A percentile compares a stretch with the other conserved stretches of the same genome.
Conservation (phyloP, 805 yeast species). For the Candida nanaspora region DNA sequence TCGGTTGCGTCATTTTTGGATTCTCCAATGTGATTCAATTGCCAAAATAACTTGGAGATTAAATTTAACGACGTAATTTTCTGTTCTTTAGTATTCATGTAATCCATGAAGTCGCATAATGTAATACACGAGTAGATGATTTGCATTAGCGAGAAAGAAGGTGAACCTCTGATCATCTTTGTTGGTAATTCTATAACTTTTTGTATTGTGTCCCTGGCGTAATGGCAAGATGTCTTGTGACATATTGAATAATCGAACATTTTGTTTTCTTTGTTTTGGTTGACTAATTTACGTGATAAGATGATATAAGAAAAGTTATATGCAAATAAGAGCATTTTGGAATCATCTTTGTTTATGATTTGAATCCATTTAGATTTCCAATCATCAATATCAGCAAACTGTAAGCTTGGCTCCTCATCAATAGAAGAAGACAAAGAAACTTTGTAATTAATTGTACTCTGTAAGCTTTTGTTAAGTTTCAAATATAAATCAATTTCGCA, state of each 20-base stretch:
- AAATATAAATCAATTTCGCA: slow-evolving; percentile 39
- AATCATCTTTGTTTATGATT: slow-evolving; percentile 38
- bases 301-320: slow-evolving; percentile 41
- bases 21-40: slow-evolving; percentile 48
- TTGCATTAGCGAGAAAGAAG: slow-evolving; percentile 43
- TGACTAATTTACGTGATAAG: slow-evolving; percentile 28
- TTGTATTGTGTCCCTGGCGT: slow-evolving; percentile 37
- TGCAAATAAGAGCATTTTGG: slow-evolving; percentile 40
- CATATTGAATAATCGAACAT: not conserved
- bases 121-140: slow-evolving; percentile 49
- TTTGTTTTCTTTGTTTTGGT: slow-evolving; percentile 1
- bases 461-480: slow-evolving; percentile 12
- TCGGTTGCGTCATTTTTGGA: slow-evolving; percentile 52
- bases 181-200: slow-evolving; percentile 38
- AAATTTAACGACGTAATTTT: slow-evolving; percentile 35
- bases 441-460: not conserved
- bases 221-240: slow-evolving; percentile 32
- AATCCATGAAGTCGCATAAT: slow-evolving; percentile 38
- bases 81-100: slow-evolving; percentile 29
- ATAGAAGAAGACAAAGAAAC: too few relatives aligned
- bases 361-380: slow-evolving; percentile 43
- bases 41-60: slow-evolving; percentile 52
- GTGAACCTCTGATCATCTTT: slow-evolving; percentile 46
- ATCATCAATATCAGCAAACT: slow-evolving; percentile 32
- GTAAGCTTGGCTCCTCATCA: too few relatives aligned